A percentile compares a stretch with the other conserved stretches of the same genome.
Conservation (phyloP, 495 filamentous ascomycete species). For the Rostrohypoxylon terebratum region DNA sequence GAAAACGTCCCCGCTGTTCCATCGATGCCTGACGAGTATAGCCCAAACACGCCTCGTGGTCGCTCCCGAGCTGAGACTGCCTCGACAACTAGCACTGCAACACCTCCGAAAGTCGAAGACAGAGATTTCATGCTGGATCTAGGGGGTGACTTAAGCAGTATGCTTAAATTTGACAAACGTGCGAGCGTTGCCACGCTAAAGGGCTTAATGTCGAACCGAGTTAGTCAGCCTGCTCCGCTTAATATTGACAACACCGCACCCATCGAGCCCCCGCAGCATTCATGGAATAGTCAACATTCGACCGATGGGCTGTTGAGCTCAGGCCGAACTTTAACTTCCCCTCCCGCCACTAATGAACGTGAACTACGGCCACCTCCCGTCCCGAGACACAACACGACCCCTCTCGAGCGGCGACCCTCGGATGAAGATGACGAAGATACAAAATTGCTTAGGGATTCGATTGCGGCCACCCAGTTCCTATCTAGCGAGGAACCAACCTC, state of each 20-base stretch:
- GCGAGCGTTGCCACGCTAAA: constrained; percentile 60
- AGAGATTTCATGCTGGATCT: constrained; percentile 67
- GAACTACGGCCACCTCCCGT: constrained; percentile 42
- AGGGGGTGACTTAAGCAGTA: constrained; percentile 73
- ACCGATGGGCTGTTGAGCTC: constrained; percentile 69
- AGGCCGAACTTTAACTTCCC: constrained; percentile 50
- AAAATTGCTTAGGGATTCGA: constrained; percentile 70
- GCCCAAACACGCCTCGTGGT: constrained; percentile 47
- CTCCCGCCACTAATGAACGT: constrained; percentile 27
- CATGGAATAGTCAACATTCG: constrained; percentile 76
- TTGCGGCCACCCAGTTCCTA: constrained; percentile 63
- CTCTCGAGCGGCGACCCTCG: constrained; percentile 60
- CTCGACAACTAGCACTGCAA: constrained; percentile 73
- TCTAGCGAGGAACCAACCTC: constrained; percentile 36
- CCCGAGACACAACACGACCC: constrained; percentile 61
- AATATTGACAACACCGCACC: constrained; percentile 67
- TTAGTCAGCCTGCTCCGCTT: constrained; percentile 66
- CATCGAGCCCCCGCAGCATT: constrained; percentile 71
- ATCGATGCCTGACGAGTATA: constrained; percentile 44
- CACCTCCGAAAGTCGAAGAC: constrained; percentile 74
- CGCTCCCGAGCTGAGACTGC: constrained; percentile 59
- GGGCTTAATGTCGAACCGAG: constrained; percentile 53
- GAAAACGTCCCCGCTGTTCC: constrained; percentile 55
- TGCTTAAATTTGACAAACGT: constrained; percentile 73
- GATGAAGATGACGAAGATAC: constrained; percentile 77